Evolutionary conservation across 2,329 filamentous ascomycete species (phyloP).

Genomic region (Aspergillus brasiliensis): DNA sequence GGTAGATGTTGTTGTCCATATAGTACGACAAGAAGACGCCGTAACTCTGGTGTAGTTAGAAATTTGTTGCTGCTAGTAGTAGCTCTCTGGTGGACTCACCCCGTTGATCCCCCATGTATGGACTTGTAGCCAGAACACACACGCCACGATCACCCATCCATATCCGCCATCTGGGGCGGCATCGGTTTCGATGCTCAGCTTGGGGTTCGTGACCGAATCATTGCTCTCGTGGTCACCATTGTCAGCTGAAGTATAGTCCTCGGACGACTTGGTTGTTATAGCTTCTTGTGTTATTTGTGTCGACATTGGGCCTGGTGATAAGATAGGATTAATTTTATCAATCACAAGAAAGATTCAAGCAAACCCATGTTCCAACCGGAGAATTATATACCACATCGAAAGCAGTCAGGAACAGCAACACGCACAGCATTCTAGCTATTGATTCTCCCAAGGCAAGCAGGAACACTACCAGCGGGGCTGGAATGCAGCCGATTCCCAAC

Average conservation of each 20-base stretch:
- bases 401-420: background rate
- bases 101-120: slow-evolving; percentile 9
- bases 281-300: background rate
- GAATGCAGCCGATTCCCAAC: slow-evolving; percentile 1
- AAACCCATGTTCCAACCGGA: background rate
- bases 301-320: background rate
- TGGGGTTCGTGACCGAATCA: background rate
- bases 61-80: background rate
- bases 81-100: background rate
- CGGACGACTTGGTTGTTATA: background rate
- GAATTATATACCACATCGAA: background rate
- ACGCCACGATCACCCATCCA: slow-evolving; percentile 5
- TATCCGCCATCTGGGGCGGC: slow-evolving; percentile 4
- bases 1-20: slow-evolving; percentile 6
- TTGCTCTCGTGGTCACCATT: background rate
- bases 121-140: slow-evolving; percentile 7
- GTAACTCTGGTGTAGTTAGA: slow-evolving; percentile 1
- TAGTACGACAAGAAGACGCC: slow-evolving; percentile 10
- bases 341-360: background rate
- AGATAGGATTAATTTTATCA: background rate
- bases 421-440: slow-evolving; percentile 6
- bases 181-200: background rate
- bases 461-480: slow-evolving; percentile 4
- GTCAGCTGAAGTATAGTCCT: background rate
- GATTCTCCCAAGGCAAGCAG: slow-evolving; percentile 3